A percentile compares a stretch with the other conserved stretches of the same genome.
Evolutionary conservation across 345 rosid genomes (phyloP).

Genomic region (Gossypium mustelinum): DNA sequence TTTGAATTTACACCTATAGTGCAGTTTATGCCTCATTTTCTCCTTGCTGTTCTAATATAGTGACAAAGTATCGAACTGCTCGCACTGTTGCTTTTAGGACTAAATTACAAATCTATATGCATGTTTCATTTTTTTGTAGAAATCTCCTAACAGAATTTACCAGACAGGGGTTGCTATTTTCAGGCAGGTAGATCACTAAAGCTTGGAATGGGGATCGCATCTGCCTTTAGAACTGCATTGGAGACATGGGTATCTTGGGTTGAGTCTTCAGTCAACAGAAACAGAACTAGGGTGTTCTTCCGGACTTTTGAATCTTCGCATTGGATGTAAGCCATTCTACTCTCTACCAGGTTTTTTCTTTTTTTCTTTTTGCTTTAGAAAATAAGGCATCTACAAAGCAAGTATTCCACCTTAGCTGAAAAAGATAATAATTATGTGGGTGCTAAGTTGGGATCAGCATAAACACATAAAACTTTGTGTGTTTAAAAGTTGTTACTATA

Average conservation of each 20-base stretch:
- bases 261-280: constrained; percentile 34
- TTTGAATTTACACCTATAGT: neutral
- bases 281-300: constrained; percentile 44
- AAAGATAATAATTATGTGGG: neutral
- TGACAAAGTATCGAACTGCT: neutral
- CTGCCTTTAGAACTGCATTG: constrained; percentile 37
- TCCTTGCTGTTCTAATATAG: neutral
- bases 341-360: neutral
- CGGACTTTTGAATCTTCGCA: constrained; percentile 74
- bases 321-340: constrained; percentile 44
- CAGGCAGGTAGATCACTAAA: constrained; percentile 44
- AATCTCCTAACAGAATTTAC: constrained; percentile 35
- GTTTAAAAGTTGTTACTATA: neutral
- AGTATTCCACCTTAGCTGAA: neutral
- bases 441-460: neutral
- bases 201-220: constrained; percentile 43
- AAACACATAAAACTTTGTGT: neutral
- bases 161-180: constrained; percentile 72
- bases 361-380: neutral
- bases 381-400: neutral
- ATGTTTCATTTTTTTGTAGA: neutral
- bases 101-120: neutral
- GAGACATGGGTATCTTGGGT: constrained; percentile 54
- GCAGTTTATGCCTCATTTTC: neutral
- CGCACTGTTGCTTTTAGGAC: neutral